Evolutionary conservation across 257 asterid species (phyloP), one percentile per base, ranked within the genome.

Genomic region (Ilex aquifolium): DNA sequence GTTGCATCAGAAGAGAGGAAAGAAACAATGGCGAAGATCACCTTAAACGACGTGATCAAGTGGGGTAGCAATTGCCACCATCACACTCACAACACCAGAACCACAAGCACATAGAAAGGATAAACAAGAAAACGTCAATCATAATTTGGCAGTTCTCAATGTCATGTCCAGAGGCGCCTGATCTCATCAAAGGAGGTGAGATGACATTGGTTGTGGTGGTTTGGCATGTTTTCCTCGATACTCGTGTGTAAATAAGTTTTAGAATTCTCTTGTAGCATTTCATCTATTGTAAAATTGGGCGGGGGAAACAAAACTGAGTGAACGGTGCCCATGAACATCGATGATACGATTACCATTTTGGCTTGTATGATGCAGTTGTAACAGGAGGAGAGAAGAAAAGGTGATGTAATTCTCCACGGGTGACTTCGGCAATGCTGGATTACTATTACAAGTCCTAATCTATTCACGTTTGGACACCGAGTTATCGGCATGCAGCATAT

Each of bases 21-120:
- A 74, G 80, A 89, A 85, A 60, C 86, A 82, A 50, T 88, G 96
- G 99, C 83, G 93, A 61, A 81, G 96, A 77, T 75, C 93, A 48
- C 83, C 99, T 0, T 88, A 77, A 85, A 58, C 31, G 32, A 69
- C 74, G 63, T 46, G 57, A 53, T 21, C 11, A 4, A 53, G 11
- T 4, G 15, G 27, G 31, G 27, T 21, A 21, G 27, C 27, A 21
- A 53, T 14, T 7, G 13, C n/a, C 3, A 53, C 11, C 57, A 36
- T 36, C 42, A 36, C 8, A 36, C 42, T 36, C 1, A 21, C 27
- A 15, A 27, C 57, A 53, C 11, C 31, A 53, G 9, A 10, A n/a
- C 14, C 8, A 21, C 6, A 10, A n/a, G 27, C 27, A 4, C 57
- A 53, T 8, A 2, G 52, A 14, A 53, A 21, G 15, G 57, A 53